Evolutionary conservation across 2,329 filamentous ascomycete genomes (phyloP).

Genomic region (Penicillium janthinellum): DNA sequence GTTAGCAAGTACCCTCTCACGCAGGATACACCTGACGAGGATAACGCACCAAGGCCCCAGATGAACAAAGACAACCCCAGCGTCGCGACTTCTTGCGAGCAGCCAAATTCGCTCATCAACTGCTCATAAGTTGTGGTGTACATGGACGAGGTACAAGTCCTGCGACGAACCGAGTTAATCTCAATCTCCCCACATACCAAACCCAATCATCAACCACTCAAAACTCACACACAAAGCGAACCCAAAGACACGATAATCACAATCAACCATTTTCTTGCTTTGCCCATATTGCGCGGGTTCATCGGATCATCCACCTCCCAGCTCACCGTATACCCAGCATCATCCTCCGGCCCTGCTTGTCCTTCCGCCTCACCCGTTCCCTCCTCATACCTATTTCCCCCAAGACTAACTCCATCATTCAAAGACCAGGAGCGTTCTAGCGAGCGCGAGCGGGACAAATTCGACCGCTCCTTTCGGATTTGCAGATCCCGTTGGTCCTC

Average conservation of each 20-base stretch:
- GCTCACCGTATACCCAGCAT: conserved; percentile 64
- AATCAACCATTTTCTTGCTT: conserved; percentile 74
- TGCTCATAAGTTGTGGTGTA: conserved; percentile 83
- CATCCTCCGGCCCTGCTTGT: conserved; percentile 19
- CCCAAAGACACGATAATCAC: conserved; percentile 72
- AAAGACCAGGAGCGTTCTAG: conserved; percentile 40
- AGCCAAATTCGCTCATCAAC: conserved; percentile 72
- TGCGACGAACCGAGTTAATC: conserved; percentile 37
- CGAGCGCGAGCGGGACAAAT: conserved; percentile 23
- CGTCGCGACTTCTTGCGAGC: conserved; percentile 71
- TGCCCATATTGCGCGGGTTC: conserved; percentile 71
- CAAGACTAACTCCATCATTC: conserved; percentile 38
- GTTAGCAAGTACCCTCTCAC: conserved; percentile 13
- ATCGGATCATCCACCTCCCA: conserved; percentile 76
- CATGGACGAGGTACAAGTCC: conserved; percentile 82
- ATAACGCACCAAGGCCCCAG: conserved; percentile 65
- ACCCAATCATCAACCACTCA: background rate
- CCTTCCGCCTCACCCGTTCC: conserved; percentile 25
- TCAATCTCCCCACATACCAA: background rate
- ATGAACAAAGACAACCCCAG: conserved; percentile 83
- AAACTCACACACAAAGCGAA: conserved; percentile 78
- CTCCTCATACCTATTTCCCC: conserved; percentile 21
- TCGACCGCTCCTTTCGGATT: conserved; percentile 26
- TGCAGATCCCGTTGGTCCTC: conserved; percentile 10
- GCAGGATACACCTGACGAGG: background rate